Conservation (phyloP, 768 basidiomycete species). For the Lactarius tabidus region DNA sequence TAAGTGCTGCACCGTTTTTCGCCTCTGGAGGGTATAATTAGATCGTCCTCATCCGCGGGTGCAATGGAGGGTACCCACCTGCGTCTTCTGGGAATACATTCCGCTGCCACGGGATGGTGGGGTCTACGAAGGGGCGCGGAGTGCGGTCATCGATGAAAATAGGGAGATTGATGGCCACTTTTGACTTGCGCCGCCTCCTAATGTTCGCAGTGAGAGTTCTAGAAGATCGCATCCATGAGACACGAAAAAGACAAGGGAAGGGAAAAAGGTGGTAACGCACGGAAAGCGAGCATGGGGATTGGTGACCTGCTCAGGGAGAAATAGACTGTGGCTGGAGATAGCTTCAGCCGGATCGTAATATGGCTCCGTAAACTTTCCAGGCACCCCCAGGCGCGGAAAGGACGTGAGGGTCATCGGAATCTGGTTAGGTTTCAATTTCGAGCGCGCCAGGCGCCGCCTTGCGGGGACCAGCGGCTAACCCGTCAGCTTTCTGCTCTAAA, state of each 20-base stretch:
- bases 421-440: conserved; percentile 80
- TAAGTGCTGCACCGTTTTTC: conserved; percentile 80
- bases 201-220: conserved; percentile 99
- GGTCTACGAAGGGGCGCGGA: conserved; percentile 85
- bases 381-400: conserved; percentile 89
- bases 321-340: conserved; percentile 86
- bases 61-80: conserved; percentile 45
- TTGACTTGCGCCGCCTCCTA: conserved; percentile 81
- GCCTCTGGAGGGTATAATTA: conserved; percentile 55
- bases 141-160: conserved; percentile 87
- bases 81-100: conserved; percentile 78
- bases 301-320: conserved; percentile 92
- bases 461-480: background rate
- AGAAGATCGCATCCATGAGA: conserved; percentile 11
- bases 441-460: conserved; percentile 80
- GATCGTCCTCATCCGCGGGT: conserved; percentile 14
- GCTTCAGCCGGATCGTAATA: conserved; percentile 71
- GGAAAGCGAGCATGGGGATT: conserved; percentile 98
- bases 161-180: conserved; percentile 94
- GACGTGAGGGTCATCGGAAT: conserved; percentile 90
- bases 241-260: conserved; percentile 5
- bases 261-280: conserved; percentile 52
- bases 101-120: conserved; percentile 86
- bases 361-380: conserved; percentile 90
- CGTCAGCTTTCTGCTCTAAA: conserved; percentile 7